Base-by-base conservation (phyloP, 1,284 basidiomycete genomes). In the Leccinum pachyderme region DNA sequence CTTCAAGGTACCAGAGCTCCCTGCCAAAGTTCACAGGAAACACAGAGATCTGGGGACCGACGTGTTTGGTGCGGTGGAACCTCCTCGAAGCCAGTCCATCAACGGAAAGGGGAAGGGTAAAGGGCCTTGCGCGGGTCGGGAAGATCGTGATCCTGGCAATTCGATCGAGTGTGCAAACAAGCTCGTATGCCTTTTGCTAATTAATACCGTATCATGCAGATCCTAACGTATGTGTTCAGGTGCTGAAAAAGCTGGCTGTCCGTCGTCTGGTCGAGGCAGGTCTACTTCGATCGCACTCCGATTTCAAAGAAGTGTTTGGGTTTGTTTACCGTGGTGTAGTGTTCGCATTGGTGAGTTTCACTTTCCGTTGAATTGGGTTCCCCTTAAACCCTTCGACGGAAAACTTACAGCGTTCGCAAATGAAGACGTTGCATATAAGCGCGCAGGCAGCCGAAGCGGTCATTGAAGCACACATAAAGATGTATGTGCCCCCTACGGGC, bases 271-370 rank as follows among this genome's bases (percentile, higher is more conserved):
- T 67, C 2, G 63, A 65, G 8, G 77, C 64, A 56, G 78, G 77
- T 2, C 73, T 88, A 32, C 66, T 75, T 11, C 86, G 83, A 63
- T 69, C 76, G 1, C 80, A 89, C 60, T 64, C 77, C 0, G 84
- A 87, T 44, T 89, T 84, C 67, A 83, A 81, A 57, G 82, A 84
- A 4, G 63, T 83, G 12, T 83, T 76, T 51, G 75, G 74, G 1
- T 77, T 72, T 61, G 74, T 82, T 29, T 81, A 82, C 55, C 73
- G 81, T 25, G 84, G 83, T 3, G 78, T 80, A 11, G 65, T 69
- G 12, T 85, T 81, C 66, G 81, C 83, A 24, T 61, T 85, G 58
- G 83, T 84, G 56, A 58, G 79, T 71, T 48, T 50, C 18, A 2
- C 4, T 9, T 15, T 27, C 2, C 15, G 44, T 8, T 44, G 35